phyloP scores from a whole-genome alignment of 2,329 filamentous ascomycete species.

The Chaetomium globosum region DNA sequence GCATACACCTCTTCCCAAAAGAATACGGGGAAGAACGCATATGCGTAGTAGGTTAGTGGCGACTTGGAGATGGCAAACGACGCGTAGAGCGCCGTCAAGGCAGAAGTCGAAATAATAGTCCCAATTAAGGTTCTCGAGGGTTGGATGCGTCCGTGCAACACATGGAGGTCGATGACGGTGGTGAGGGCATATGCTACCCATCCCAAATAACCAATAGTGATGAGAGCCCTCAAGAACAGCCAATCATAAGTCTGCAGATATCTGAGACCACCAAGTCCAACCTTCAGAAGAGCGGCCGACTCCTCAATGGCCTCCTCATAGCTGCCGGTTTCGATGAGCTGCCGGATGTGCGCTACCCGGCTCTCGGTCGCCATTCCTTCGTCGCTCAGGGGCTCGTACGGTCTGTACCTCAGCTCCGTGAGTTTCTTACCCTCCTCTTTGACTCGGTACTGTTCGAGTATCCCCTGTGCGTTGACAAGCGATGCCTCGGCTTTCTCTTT shows the following conservation, averaged over 20 bases:
- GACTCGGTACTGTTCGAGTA: constrained; percentile 93
- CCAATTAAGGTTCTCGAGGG: constrained; percentile 64
- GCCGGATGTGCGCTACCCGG: constrained; percentile 68
- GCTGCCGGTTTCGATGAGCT: constrained; percentile 65
- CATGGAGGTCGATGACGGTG: constrained; percentile 84
- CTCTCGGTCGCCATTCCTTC: constrained; percentile 64
- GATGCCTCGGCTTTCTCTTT: constrained; percentile 82
- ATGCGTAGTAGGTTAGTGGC: constrained; percentile 82
- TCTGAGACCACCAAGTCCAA: constrained; percentile 78
- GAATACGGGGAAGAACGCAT: constrained; percentile 86
- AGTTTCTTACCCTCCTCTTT: constrained; percentile 85
- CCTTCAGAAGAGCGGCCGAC: constrained; percentile 73
- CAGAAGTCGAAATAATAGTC: constrained; percentile 70
- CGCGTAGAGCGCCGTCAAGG: constrained; percentile 74
- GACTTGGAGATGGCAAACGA: constrained; percentile 80
- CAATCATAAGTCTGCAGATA: constrained; percentile 99
- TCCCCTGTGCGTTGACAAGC: constrained; percentile 79
- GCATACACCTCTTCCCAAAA: constrained; percentile 98
- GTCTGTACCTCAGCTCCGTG: constrained; percentile 74
- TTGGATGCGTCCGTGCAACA: constrained; percentile 70
- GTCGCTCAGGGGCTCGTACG: constrained; percentile 71
- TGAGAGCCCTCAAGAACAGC: constrained; percentile 86
- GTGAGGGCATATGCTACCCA: constrained; percentile 94
- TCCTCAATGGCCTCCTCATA: constrained; percentile 78
- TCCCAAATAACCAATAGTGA: constrained; percentile 88